These are phyloP conservation scores for Geum urbanum DNA, from an alignment of 306 rosid genomes.

Conservation along the genomic window DNA sequence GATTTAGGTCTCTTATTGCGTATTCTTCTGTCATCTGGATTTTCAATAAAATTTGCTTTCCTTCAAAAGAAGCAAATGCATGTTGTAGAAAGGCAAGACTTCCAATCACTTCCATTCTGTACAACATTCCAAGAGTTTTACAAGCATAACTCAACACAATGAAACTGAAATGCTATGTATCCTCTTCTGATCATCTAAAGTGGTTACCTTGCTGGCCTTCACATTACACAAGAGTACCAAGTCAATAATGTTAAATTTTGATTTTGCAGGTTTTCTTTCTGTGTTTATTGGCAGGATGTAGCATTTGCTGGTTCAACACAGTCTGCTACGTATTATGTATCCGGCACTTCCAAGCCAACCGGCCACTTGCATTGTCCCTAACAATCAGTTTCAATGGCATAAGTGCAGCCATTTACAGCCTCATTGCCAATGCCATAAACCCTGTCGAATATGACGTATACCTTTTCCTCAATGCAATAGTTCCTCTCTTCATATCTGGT, in stretches of 20 bases:
- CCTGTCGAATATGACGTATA: constrained; percentile 41
- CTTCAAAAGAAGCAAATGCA: neutral
- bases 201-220: neutral
- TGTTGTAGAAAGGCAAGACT: neutral
- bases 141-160: too few species aligned
- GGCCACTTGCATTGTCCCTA: constrained; percentile 66
- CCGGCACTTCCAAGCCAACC: constrained; percentile 45
- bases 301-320: constrained; percentile 91
- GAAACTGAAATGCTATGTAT: neutral
- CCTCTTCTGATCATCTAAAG: neutral
- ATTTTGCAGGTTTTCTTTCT: constrained; percentile 57
- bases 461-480: constrained; percentile 60
- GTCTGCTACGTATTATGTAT: constrained; percentile 72
- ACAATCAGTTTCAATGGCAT: constrained; percentile 71
- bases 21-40: too few species aligned
- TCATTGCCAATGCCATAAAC: constrained; percentile 56
- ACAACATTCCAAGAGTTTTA: too few species aligned
- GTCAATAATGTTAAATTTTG: neutral
- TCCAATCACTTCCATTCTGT: too few species aligned
- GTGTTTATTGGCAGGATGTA: constrained; percentile 73
- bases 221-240: neutral
- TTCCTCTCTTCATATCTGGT: constrained; percentile 52
- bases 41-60: too few species aligned
- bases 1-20: too few species aligned
- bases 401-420: constrained; percentile 70